Conservation (phyloP, 2,329 filamentous ascomycete species). For the Pseudocercospora pini-densiflorae region DNA sequence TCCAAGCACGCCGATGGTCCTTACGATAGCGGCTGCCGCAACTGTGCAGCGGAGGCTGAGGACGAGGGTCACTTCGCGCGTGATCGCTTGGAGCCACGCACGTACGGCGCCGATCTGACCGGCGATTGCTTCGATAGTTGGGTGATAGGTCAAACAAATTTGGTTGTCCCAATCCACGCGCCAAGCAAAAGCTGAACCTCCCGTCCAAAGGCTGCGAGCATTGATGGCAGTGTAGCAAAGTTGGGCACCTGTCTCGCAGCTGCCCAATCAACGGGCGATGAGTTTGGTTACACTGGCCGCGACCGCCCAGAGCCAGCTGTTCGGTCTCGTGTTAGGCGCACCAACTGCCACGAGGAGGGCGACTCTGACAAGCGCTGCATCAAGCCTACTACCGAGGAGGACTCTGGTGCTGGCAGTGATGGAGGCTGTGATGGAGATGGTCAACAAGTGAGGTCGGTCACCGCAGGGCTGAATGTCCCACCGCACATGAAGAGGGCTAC, state of each 20-base stretch:
- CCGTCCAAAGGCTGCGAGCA: conserved; percentile 49
- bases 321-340: conserved; percentile 53
- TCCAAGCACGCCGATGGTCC: conserved; percentile 36
- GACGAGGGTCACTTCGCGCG: conserved; percentile 52
- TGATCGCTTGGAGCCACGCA: conserved; percentile 47
- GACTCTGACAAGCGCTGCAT: conserved; percentile 36
- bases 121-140: conserved; percentile 59
- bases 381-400: conserved; percentile 21
- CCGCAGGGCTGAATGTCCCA: too few species aligned
- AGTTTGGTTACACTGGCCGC: conserved; percentile 33
- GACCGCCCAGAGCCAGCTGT: conserved; percentile 26
- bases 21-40: conserved; percentile 45
- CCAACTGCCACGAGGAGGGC: conserved; percentile 46
- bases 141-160: conserved; percentile 61
- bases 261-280: conserved; percentile 35
- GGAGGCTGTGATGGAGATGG: conserved; percentile 15
- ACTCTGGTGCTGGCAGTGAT: conserved; percentile 17
- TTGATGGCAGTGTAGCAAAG: conserved; percentile 40
- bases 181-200: conserved; percentile 53
- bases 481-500: too few species aligned
- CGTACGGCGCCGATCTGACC: conserved; percentile 43
- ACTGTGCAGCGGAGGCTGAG: conserved; percentile 39
- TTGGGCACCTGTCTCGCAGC: conserved; percentile 39
- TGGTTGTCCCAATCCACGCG: conserved; percentile 63
- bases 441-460: too few species aligned